Evolutionary conservation across 352 stramenopile genomes (phyloP).

Genomic region (Phytophthora citrophthora): DNA sequence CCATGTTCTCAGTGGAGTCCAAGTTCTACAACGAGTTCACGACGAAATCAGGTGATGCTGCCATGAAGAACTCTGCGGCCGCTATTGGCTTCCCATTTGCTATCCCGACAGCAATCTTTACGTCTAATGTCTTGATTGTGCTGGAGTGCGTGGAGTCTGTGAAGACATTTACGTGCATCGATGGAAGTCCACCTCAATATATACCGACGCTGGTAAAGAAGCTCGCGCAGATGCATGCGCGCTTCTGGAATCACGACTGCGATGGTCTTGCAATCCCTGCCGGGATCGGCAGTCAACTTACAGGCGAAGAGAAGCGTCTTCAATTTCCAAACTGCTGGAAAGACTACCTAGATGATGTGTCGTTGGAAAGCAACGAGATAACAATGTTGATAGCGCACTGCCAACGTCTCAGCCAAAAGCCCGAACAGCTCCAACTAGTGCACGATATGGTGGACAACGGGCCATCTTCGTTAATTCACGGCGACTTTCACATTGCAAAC

Average conservation of each 20-base stretch:
- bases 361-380: slow-evolving; percentile 37
- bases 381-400: slow-evolving; percentile 48
- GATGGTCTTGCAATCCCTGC: slow-evolving; percentile 52
- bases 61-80: slow-evolving; percentile 27
- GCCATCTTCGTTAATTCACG: slow-evolving; percentile 73
- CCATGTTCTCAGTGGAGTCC: slow-evolving; percentile 82
- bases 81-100: slow-evolving; percentile 56
- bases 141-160: slow-evolving; percentile 62
- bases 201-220: slow-evolving; percentile 54
- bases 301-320: slow-evolving; percentile 59
- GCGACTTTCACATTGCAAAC: slow-evolving; percentile 86
- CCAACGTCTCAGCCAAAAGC: slow-evolving; percentile 47
- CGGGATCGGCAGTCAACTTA: slow-evolving; percentile 76
- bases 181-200: slow-evolving; percentile 60
- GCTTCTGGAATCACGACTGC: slow-evolving; percentile 56
- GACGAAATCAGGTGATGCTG: slow-evolving; percentile 14
- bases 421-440: slow-evolving; percentile 43
- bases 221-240: slow-evolving; percentile 71
- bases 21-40: slow-evolving; percentile 72
- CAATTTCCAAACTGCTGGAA: slow-evolving; percentile 68
- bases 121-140: slow-evolving; percentile 75
- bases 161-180: slow-evolving; percentile 61
- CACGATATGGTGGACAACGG: slow-evolving; percentile 62
- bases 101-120: slow-evolving; percentile 60
- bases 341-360: slow-evolving; percentile 59